These are phyloP conservation scores for Lentinula sp. DNA, from an alignment of 768 basidiomycete species.

Conservation along the genomic window DNA sequence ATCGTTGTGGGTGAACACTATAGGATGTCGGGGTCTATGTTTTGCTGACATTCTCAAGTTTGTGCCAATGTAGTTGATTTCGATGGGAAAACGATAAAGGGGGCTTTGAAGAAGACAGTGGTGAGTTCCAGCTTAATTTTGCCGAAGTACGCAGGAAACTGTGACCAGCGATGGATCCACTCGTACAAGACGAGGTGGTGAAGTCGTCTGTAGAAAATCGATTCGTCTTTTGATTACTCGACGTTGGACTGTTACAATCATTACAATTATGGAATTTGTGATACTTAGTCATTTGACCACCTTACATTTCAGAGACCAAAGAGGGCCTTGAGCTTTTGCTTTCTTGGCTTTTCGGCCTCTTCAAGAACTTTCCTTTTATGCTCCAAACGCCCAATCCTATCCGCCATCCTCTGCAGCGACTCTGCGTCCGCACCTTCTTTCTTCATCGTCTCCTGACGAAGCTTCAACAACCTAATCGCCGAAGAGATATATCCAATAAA, in stretches of 20 bases:
- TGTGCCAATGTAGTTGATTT: no score
- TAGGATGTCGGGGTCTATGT: neutral
- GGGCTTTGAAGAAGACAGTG: no score
- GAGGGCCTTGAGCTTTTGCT: neutral
- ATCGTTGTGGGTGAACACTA: slow-evolving; percentile 33
- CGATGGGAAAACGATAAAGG: no score
- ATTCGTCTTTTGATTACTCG: no score
- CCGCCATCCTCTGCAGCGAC: slow-evolving; percentile 5
- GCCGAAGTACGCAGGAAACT: no score
- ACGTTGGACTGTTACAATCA: no score
- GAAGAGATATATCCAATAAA: slow-evolving; percentile 8
- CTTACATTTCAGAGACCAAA: neutral
- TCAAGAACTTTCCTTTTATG: slow-evolving; percentile 6
- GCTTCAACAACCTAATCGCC: slow-evolving; percentile 9
- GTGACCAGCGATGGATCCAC: no score
- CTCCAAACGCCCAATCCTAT: slow-evolving; percentile 6
- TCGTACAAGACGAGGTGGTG: no score
- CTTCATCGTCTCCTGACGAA: slow-evolving; percentile 8
- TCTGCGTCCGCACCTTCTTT: slow-evolving; percentile 5
- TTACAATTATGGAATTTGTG: neutral
- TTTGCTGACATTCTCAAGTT: neutral
- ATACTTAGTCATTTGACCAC: neutral
- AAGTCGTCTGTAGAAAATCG: no score
- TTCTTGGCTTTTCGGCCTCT: slow-evolving; percentile 4
- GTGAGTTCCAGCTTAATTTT: no score